Base-by-base conservation (phyloP, 148 eudicot species). In the Camellia japonica region DNA sequence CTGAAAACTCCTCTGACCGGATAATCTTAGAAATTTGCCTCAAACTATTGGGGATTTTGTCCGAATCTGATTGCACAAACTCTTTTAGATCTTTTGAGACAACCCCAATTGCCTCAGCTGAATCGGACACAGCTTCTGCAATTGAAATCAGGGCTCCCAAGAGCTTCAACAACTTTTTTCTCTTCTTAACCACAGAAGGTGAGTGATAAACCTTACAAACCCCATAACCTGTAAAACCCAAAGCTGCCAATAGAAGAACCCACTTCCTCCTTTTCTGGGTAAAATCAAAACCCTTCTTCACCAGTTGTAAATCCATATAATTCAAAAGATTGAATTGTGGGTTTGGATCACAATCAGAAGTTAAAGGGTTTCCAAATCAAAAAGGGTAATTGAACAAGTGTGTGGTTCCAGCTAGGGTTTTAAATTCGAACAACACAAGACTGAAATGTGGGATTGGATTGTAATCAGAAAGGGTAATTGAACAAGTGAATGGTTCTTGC, bases 1-100 rank as follows among this genome's bases (percentile, higher is more conserved):
- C 90, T 6, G 83, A 83, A 42, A 93, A 86, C 86, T 93, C 95
- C 42, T 85, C 84, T 0, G 97, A 91, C 8, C 65, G 58, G 7
- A 90, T 74, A 65, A 93, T 79, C 72, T 93, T 91, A 16, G 88
- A 86, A 80, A 93, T 79, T 83, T 93, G 95, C 81, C 70, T 91
- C 68, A 91, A 80, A 80, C 95, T 91, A 68, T 87, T 89, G 4
- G 97, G 97, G 19, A 93, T 89, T 75, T 85, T 85, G 80, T 90
- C 89, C 44, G 90, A 84, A 88, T 91, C 91, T 38, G 95, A 89
- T 78, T 88, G 81, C 7, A 93, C 67, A 76, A 91, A 91, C 71
- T 86, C 86, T 78, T 83, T 91, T 58, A 93, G 81, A 86, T 93
- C 97, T 69, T 78, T 91, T 6, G 95, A 84, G 63, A 93, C 65